phyloP scores from a whole-genome alignment of 2,329 filamentous ascomycete species.

The Colletotrichum filicis region DNA sequence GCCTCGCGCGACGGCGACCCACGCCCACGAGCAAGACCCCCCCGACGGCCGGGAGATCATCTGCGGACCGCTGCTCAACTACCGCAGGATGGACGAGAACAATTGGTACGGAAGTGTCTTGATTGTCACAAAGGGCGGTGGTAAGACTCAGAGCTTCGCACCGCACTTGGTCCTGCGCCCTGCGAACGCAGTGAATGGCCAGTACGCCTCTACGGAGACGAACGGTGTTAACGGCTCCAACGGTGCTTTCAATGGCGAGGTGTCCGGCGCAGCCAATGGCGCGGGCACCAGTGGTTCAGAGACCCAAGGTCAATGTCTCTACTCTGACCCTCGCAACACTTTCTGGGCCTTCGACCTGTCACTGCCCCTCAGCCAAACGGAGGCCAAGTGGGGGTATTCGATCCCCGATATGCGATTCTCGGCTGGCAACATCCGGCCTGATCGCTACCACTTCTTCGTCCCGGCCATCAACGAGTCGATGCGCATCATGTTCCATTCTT shows the following conservation, averaged over 20 bases:
- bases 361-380: slow-evolving; percentile 76
- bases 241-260: slow-evolving; percentile 44
- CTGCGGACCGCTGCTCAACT: slow-evolving; percentile 82
- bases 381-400: slow-evolving; percentile 83
- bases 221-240: slow-evolving; percentile 44
- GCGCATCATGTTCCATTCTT: slow-evolving; percentile 99
- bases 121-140: slow-evolving; percentile 81
- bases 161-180: slow-evolving; percentile 69
- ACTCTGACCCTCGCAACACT: slow-evolving; percentile 76
- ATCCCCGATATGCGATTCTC: slow-evolving; percentile 74
- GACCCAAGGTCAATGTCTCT: slow-evolving; percentile 67
- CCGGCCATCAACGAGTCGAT: slow-evolving; percentile 87
- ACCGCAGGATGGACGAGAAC: slow-evolving; percentile 75
- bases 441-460: slow-evolving; percentile 81
- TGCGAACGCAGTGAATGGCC: slow-evolving; percentile 44
- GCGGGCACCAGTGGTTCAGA: slow-evolving; percentile 19
- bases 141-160: slow-evolving; percentile 63
- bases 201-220: slow-evolving; percentile 34
- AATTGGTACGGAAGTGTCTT: slow-evolving; percentile 88
- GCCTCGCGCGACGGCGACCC: slow-evolving; percentile 31
- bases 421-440: slow-evolving; percentile 62
- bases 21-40: slow-evolving; percentile 34
- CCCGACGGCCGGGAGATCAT: slow-evolving; percentile 69
- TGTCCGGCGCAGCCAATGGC: slow-evolving; percentile 41
- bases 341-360: slow-evolving; percentile 94